Evolutionary conservation across 257 asterid genomes (phyloP), one percentile per base, ranked within the genome.

Genomic region (Agastache rugosa): DNA sequence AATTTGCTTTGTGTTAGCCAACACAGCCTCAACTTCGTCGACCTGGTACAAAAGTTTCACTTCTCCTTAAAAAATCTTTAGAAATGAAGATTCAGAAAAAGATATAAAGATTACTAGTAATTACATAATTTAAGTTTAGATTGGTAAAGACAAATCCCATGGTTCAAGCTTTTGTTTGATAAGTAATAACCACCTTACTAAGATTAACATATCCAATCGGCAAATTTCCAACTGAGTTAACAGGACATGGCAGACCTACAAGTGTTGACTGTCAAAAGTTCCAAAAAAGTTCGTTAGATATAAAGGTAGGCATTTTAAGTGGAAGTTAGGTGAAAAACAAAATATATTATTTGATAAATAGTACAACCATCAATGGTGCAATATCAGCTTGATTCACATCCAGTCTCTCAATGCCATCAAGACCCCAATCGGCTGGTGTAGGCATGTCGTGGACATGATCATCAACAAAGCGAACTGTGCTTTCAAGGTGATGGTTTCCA

Each of bases 331-430:
- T 8, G 63, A 62, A 72, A 75, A 72, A 34, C 11, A 42, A 64
- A 64, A 41, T 20, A 48, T n/a, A 71, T 16, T 11, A 77, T 27
- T 65, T 69, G 77, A 64, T 72, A 74, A 74, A 82, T 59, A 75
- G 63, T 41, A 84, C 85, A 67, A 94, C 99, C 99, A 94, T 92
- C 86, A 94, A 76, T 4, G 99, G 93, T 56, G 99, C 96, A 71
- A 94, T 92, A 85, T 94, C 99, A 73, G 97, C 99, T 88, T 94
- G 99, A 89, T 94, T 92, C 82, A 90, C 96, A 81, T 92, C 99
- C 85, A 83, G 72, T 81, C 99, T 94, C 88, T 88, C 94, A 59
- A 94, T 75, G 83, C 81, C 98, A 80, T 84, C 77, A 69, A 94
- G 97, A 55, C 98, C 98, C 99, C 98, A 92, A 25, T 92, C 93